Evolutionary conservation across 2,329 filamentous ascomycete species (phyloP).

Genomic region (Sporothrix dimorphospora): DNA sequence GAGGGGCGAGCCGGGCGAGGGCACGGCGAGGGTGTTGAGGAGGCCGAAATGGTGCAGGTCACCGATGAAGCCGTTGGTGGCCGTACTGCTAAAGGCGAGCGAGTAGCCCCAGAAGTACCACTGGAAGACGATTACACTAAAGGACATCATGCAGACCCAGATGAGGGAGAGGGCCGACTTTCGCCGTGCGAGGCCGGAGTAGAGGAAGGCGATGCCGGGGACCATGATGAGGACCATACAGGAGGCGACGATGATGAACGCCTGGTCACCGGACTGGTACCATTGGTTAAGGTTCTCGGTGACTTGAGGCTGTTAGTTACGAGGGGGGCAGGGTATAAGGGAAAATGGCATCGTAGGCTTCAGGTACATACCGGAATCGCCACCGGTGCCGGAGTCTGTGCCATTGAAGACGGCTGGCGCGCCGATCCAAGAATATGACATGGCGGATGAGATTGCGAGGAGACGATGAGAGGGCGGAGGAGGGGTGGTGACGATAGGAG

Average conservation of each 20-base stretch:
- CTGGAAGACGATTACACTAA: slow-evolving; percentile 90
- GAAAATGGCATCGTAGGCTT: background rate
- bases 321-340: too few relatives aligned
- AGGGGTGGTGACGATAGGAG: too few relatives aligned
- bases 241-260: slow-evolving; percentile 86
- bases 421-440: slow-evolving; percentile 65
- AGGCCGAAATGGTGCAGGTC: slow-evolving; percentile 88
- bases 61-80: slow-evolving; percentile 88
- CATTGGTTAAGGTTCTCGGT: slow-evolving; percentile 92
- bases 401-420: slow-evolving; percentile 65
- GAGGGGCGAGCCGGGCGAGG: slow-evolving; percentile 86
- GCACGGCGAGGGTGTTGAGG: slow-evolving; percentile 77
- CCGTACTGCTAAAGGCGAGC: slow-evolving; percentile 81
- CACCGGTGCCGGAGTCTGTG: slow-evolving; percentile 66
- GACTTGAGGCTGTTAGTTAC: slow-evolving; percentile 51
- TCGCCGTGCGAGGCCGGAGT: slow-evolving; percentile 94
- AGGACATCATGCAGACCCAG: slow-evolving; percentile 95
- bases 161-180: slow-evolving; percentile 97
- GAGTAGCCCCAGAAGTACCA: slow-evolving; percentile 99
- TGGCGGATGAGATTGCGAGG: slow-evolving; percentile 37
- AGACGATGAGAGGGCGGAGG: background rate
- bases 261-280: slow-evolving; percentile 88
- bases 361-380: slow-evolving; percentile 73
- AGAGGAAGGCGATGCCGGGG: slow-evolving; percentile 94
- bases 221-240: slow-evolving; percentile 98